Evolutionary conservation across 306 rosid species (phyloP).

Genomic region (Cucumis hystrix): DNA sequence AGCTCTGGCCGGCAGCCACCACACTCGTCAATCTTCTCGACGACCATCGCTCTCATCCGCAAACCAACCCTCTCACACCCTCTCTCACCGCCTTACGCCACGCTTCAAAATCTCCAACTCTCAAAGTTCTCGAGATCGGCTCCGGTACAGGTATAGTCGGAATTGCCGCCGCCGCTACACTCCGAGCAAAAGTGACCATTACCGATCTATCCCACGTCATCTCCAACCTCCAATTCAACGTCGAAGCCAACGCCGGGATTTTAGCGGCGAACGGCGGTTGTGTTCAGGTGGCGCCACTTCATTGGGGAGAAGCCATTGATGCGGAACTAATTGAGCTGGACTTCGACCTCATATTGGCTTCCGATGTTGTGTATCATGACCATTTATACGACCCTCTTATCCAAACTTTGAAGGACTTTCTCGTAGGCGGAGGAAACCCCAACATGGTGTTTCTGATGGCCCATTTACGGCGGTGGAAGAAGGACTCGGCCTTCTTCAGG

Average conservation of each 20-base stretch:
- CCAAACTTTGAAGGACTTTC: constrained; percentile 44
- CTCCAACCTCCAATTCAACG: constrained; percentile 60
- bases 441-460: constrained; percentile 65
- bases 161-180: constrained; percentile 64
- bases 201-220: constrained; percentile 86
- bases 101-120: constrained; percentile 8
- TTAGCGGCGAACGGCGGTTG: constrained; percentile 37
- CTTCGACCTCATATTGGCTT: constrained; percentile 54
- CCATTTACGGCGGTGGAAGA: constrained; percentile 81
- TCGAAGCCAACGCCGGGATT: constrained; percentile 35
- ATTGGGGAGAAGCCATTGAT: constrained; percentile 70
- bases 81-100: constrained; percentile 15
- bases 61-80: constrained; percentile 42
- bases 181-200: constrained; percentile 47
- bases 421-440: constrained; percentile 10
- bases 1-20: constrained; percentile 98
- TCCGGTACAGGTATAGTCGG: constrained; percentile 95
- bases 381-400: constrained; percentile 67
- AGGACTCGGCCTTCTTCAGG: constrained; percentile 69
- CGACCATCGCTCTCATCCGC: constrained; percentile 29
- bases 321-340: constrained; percentile 39
- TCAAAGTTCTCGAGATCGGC: constrained; percentile 65
- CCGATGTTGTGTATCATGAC: constrained; percentile 90
- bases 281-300: constrained; percentile 36
- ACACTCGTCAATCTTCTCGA: constrained; percentile 76